Conservation (phyloP, 306 rosid genomes). For the Prunus mume region DNA sequence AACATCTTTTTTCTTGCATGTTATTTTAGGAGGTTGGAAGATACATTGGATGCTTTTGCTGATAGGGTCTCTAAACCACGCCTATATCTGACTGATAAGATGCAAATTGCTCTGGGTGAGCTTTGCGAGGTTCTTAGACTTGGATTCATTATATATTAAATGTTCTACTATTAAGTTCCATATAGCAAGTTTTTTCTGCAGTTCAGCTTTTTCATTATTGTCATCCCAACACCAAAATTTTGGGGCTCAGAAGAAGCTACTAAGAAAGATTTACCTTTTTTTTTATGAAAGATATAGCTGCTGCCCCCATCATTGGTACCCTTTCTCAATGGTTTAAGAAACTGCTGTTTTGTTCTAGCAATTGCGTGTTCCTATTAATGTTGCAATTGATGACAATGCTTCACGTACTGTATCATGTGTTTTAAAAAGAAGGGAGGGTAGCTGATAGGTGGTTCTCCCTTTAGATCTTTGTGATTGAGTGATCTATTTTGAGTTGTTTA, state of each 20-base stretch:
- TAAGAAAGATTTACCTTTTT: background rate
- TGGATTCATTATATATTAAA: background rate
- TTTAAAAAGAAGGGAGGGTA: background rate
- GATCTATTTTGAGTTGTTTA: background rate
- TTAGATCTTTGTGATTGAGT: background rate
- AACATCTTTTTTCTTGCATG: constrained; percentile 15
- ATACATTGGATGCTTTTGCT: constrained; percentile 77
- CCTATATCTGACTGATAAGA: constrained; percentile 76
- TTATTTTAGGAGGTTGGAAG: constrained; percentile 74
- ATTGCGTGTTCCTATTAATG: background rate
- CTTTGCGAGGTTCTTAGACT: constrained; percentile 14
- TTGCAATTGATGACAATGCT: background rate
- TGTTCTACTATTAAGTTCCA: background rate
- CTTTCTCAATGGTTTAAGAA: too few relatives aligned
- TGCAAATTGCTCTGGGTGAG: constrained; percentile 92
- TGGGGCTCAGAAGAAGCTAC: background rate
- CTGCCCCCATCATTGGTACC: too few relatives aligned
- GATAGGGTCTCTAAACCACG: constrained; percentile 90
- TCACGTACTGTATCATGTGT: background rate
- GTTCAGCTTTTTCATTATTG: background rate
- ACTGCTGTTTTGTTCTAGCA: background rate
- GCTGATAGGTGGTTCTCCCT: background rate
- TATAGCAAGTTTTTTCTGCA: background rate
- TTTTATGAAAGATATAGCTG: background rate
- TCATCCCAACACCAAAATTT: background rate